Evolutionary conservation across 495 filamentous ascomycete genomes (phyloP).

Genomic region (Parathielavia appendiculata): DNA sequence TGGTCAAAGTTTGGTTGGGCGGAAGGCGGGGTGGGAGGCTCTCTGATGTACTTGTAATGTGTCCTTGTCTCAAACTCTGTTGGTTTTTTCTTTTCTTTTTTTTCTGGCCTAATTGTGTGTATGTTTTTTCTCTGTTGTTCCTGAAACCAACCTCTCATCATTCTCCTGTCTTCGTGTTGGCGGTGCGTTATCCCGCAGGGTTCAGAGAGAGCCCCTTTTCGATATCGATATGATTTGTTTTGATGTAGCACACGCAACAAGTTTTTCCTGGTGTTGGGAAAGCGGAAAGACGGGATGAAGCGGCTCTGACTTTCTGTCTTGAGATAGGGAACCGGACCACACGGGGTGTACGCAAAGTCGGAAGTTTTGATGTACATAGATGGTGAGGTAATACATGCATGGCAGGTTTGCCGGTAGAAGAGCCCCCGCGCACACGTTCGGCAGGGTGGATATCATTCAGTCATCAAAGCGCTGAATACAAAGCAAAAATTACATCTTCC

Average conservation of each 20-base stretch:
- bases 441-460: not conserved
- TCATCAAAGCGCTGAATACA: too few relatives aligned
- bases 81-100: slow-evolving; percentile 7
- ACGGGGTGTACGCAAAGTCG: not conserved
- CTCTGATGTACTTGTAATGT: not conserved
- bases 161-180: not conserved
- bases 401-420: not conserved
- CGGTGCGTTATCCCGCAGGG: too few relatives aligned
- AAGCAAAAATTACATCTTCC: too few relatives aligned
- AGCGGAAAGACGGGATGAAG: not conserved
- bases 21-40: not conserved
- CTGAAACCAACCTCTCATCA: not conserved
- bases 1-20: not conserved
- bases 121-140: not conserved
- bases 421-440: too few relatives aligned
- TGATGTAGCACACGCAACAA: too few relatives aligned
- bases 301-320: too few relatives aligned
- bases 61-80: too few relatives aligned
- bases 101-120: not conserved
- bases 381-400: not conserved
- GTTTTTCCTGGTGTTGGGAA: not conserved
- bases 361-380: not conserved
- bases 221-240: too few relatives aligned
- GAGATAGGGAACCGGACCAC: not conserved
- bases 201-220: too few relatives aligned